Conservation (phyloP, 2,329 filamentous ascomycete species). For the Hypoxylon rubiginosum region DNA sequence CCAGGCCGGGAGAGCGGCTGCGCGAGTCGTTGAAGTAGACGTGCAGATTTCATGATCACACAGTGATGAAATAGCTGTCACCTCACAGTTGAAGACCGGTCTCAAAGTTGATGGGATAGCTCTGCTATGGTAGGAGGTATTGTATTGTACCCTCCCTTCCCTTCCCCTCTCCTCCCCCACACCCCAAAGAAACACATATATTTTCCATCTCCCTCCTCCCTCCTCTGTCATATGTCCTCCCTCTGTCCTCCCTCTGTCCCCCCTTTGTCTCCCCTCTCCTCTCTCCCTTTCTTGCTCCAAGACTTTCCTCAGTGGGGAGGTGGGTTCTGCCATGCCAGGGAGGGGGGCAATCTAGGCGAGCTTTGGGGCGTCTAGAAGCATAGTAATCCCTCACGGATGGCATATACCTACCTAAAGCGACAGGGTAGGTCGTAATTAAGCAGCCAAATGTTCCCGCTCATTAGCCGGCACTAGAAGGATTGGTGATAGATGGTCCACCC, state of each 20-base stretch:
- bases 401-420: slow-evolving; percentile 36
- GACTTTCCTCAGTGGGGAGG: slow-evolving; percentile 4
- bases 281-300: not conserved
- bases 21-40: slow-evolving; percentile 32
- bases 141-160: slow-evolving; percentile 3
- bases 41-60: slow-evolving; percentile 33
- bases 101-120: slow-evolving; percentile 22
- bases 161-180: no score
- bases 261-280: no score
- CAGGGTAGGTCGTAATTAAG: slow-evolving; percentile 10
- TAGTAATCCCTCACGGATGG: slow-evolving; percentile 16
- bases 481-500: slow-evolving; percentile 16
- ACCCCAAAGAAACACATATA: slow-evolving; percentile 4
- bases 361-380: not conserved
- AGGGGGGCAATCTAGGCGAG: not conserved
- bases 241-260: no score
- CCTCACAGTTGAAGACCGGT: slow-evolving; percentile 22
- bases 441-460: slow-evolving; percentile 16
- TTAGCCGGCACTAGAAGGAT: slow-evolving; percentile 35
- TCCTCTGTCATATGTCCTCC: no score
- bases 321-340: slow-evolving; percentile 18
- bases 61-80: slow-evolving; percentile 17
- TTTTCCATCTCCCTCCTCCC: not conserved
- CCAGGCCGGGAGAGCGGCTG: slow-evolving; percentile 29
- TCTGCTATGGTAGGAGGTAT: slow-evolving; percentile 6